Evolutionary conservation across 495 filamentous ascomycete genomes (phyloP).

Genomic region (Hypoxylon trugodes): DNA sequence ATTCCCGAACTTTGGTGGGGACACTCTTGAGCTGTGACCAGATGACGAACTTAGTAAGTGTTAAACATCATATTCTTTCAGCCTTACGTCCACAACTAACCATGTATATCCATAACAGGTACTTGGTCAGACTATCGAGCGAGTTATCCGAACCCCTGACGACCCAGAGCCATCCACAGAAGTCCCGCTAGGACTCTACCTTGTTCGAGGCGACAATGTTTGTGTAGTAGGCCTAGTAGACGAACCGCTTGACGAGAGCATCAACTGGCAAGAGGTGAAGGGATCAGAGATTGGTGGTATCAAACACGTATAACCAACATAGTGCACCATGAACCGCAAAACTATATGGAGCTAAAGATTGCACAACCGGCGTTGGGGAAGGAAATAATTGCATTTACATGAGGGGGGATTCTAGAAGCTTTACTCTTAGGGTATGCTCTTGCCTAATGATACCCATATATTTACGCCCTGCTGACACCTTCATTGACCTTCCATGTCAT

Average conservation of each 20-base stretch:
- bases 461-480: slow-evolving; percentile 40
- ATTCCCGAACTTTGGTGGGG: slow-evolving; percentile 88
- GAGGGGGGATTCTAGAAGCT: slow-evolving; percentile 26
- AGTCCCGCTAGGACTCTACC: slow-evolving; percentile 85
- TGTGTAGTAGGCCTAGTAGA: slow-evolving; percentile 90
- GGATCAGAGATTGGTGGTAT: slow-evolving; percentile 84
- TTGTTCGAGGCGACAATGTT: slow-evolving; percentile 94
- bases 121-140: slow-evolving; percentile 82
- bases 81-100: slow-evolving; percentile 7
- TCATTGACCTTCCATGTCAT: slow-evolving; percentile 21
- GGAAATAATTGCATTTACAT: slow-evolving; percentile 34
- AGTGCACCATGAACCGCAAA: background rate
- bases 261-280: slow-evolving; percentile 90
- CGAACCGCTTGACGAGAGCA: slow-evolving; percentile 83
- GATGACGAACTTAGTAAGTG: slow-evolving; percentile 80
- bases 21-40: slow-evolving; percentile 88
- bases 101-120: slow-evolving; percentile 58
- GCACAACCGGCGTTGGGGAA: slow-evolving; percentile 41
- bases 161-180: slow-evolving; percentile 83
- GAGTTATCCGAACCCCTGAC: slow-evolving; percentile 84
- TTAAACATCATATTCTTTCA: background rate
- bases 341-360: slow-evolving; percentile 9
- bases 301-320: slow-evolving; percentile 62
- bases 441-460: slow-evolving; percentile 46
- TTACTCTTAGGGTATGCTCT: slow-evolving; percentile 46